Evolutionary conservation across 2,329 filamentous ascomycete genomes (phyloP).

Genomic region (Macroventuria anomochaeta): DNA sequence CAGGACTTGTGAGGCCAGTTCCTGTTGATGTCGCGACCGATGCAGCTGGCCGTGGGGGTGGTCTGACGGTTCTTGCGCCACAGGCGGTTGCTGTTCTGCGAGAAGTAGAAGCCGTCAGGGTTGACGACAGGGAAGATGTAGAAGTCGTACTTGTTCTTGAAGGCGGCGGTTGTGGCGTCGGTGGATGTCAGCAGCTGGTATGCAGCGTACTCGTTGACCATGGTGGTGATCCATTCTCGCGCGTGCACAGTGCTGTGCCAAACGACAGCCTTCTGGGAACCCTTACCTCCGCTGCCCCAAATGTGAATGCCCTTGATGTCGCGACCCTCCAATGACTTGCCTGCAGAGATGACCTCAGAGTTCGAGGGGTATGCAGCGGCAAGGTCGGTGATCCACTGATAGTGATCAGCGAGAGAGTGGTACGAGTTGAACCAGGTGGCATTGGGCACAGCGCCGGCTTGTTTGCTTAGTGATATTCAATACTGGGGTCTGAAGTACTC

Average conservation of each 20-base stretch:
- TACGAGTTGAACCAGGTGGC: constrained; percentile 48
- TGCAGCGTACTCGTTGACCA: constrained; percentile 46
- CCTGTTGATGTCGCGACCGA: constrained; percentile 50
- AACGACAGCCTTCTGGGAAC: constrained; percentile 45
- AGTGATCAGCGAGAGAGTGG: constrained; percentile 46
- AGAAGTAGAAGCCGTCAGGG: constrained; percentile 49
- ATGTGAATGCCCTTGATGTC: constrained; percentile 50
- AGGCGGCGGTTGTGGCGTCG: constrained; percentile 40
- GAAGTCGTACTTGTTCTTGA: constrained; percentile 69
- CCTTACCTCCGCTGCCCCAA: constrained; percentile 48
- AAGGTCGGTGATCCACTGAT: constrained; percentile 44
- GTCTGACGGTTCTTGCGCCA: constrained; percentile 50
- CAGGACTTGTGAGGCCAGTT: constrained; percentile 49
- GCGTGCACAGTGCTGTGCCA: constrained; percentile 50
- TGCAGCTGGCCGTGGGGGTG: constrained; percentile 37
- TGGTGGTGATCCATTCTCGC: constrained; percentile 48
- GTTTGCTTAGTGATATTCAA: constrained; percentile 24
- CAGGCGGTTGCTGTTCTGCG: constrained; percentile 47
- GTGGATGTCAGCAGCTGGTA: constrained; percentile 46
- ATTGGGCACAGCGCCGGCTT: constrained; percentile 39
- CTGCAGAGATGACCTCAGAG: constrained; percentile 43
- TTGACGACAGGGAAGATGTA: constrained; percentile 60
- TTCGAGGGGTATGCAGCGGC: constrained; percentile 45
- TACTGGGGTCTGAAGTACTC: constrained; percentile 1
- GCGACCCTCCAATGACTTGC: constrained; percentile 46